Base-by-base conservation (phyloP, 352 stramenopile species). In the Thraustochytrium aureum region DNA sequence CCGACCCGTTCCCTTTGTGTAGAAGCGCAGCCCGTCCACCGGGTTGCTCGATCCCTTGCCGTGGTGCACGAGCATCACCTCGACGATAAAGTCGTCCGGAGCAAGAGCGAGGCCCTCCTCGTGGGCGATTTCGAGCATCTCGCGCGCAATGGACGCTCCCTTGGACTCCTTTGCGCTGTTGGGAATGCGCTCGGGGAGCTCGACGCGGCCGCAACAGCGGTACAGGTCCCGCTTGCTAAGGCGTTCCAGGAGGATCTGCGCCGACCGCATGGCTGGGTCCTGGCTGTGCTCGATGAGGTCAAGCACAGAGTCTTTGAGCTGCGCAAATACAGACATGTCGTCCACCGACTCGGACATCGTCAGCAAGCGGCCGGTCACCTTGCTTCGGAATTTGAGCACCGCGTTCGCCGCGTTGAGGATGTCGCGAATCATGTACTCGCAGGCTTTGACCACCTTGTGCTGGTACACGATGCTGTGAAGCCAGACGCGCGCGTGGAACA, bases 381-480 rank as follows among this genome's bases (percentile, higher is more conserved):
- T 12, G 7, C 56, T 56, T 39, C 26, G 33, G 26, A 85, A 61
- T 0, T 87, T 91, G 5, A 96, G 88, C 3, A 86, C 87, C 41
- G 33, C 10, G 66, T 87, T 87, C 2, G 91, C 89, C 12, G 89
- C 69, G 26, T 92, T 67, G 86, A 96, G 89, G 39, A 90, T 90
- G 82, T 96, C 91, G 72, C 87, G 91, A 52, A 96, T 90, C 91
- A 96, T 96, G 45, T 91, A 93, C 75, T 95, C 91, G 33, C 94
- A 88, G 0, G 91, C 91, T 56, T 93, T 94, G 65, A 87, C 88
- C 75, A 93, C 93, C 83, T 90, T 89, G 72, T 96, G 91, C 73
- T 92, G 92, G 84, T 96, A 96, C 6, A 94, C 73, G 7, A 89
- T 1, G 66, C 93, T 93, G 84, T 95, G 90, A 85, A 96, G 92